These are phyloP conservation scores for Fusarium chaquense DNA, from an alignment of 2,329 filamentous ascomycete species.

Conservation along the genomic window DNA sequence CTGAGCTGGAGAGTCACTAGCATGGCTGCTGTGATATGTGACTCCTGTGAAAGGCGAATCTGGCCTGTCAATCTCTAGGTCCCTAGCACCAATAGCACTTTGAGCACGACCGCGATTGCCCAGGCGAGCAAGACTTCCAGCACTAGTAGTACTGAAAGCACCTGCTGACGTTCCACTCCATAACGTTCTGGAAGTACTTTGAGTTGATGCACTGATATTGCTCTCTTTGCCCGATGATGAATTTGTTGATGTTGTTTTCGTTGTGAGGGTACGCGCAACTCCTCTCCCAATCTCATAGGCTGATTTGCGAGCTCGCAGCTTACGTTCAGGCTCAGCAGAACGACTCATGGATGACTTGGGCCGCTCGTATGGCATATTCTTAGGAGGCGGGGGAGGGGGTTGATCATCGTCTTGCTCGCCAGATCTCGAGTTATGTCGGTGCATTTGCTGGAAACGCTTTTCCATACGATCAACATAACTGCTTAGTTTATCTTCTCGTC, in stretches of 20 bases:
- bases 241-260: constrained; percentile 85
- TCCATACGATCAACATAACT: constrained; percentile 96
- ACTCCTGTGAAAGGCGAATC: constrained; percentile 78
- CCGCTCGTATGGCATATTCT: constrained; percentile 63
- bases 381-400: constrained; percentile 71
- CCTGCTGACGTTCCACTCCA: constrained; percentile 96
- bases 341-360: constrained; percentile 70
- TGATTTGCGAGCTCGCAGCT: constrained; percentile 75
- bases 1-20: constrained; percentile 63
- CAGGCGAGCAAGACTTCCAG: constrained; percentile 88
- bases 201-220: constrained; percentile 78
- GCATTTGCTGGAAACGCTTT: constrained; percentile 78
- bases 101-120: constrained; percentile 71
- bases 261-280: constrained; percentile 85
- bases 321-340: constrained; percentile 56
- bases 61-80: constrained; percentile 66
- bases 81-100: constrained; percentile 73
- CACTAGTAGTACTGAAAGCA: constrained; percentile 93
- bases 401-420: constrained; percentile 60
- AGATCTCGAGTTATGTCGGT: constrained; percentile 67
- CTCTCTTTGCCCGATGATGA: constrained; percentile 80
- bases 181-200: constrained; percentile 83
- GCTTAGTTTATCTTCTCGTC: constrained; percentile 72
- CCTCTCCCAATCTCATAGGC: constrained; percentile 80
- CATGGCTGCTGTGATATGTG: constrained; percentile 93